Conservation (phyloP, 83 land plant genomes). For the Picea mariana region DNA sequence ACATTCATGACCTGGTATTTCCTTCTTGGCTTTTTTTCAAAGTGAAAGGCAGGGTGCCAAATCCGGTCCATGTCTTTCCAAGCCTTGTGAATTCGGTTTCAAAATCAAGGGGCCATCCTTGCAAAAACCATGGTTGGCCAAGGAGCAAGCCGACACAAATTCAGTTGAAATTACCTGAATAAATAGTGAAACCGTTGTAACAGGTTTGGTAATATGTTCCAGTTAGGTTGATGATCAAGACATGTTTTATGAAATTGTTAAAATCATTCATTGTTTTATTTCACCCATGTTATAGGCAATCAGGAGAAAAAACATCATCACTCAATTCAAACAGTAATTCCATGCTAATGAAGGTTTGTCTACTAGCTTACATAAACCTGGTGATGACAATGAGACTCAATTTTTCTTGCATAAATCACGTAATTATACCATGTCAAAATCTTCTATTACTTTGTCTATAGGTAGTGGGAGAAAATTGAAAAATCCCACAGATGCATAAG, state of each 20-base stretch:
- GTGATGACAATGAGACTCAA: background rate
- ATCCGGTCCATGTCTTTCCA: background rate
- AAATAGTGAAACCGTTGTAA: background rate
- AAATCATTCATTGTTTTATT: background rate
- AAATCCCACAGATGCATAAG: background rate
- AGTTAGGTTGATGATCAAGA: background rate
- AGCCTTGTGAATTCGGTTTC: slow-evolving; percentile 4
- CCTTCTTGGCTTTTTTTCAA: background rate
- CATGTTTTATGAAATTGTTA: background rate
- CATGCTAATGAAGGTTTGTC: background rate
- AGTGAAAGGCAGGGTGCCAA: slow-evolving; percentile 4
- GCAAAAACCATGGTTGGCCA: too few relatives aligned
- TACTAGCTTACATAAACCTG: background rate
- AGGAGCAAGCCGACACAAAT: background rate
- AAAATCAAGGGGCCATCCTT: background rate
- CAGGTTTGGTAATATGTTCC: background rate
- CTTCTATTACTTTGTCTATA: too few relatives aligned
- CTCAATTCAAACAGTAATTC: background rate
- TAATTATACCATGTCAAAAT: background rate
- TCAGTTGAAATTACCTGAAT: background rate
- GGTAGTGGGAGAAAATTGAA: background rate
- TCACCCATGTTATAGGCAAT: background rate
- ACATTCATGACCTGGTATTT: background rate
- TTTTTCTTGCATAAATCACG: background rate
- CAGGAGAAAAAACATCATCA: background rate